phyloP scores from a whole-genome alignment of 257 asterid species.

The Scutellaria galericulata region DNA sequence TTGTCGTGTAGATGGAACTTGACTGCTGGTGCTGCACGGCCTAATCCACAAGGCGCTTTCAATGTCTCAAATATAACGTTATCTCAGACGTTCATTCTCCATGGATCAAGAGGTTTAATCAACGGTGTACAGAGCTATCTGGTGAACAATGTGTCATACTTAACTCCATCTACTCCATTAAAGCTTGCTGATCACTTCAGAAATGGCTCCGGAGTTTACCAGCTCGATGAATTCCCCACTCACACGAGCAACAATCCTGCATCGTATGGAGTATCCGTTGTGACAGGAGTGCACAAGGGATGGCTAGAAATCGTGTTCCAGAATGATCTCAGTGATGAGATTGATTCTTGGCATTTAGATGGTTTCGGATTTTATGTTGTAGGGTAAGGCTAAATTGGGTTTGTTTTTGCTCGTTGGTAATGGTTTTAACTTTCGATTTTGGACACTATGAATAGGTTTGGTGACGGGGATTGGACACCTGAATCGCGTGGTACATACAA shows the following conservation, averaged over 20 bases:
- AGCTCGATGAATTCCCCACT: conserved; percentile 43
- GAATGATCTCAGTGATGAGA: conserved; percentile 45
- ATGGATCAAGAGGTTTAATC: conserved; percentile 46
- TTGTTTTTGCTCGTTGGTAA: not conserved
- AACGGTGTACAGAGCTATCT: conserved; percentile 42
- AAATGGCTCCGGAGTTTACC: conserved; percentile 55
- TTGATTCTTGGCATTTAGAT: conserved; percentile 68
- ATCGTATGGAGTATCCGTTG: conserved; percentile 48
- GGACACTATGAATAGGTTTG: conserved; percentile 39
- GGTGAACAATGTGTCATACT: conserved; percentile 53
- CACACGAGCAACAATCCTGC: conserved; percentile 33
- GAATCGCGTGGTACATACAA: conserved; percentile 44
- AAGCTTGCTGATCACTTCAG: conserved; percentile 57
- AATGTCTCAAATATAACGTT: conserved; percentile 47
- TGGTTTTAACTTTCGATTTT: not conserved
- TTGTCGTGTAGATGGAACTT: conserved; percentile 51
- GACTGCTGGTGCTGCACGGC: conserved; percentile 61
- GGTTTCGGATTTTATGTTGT: conserved; percentile 62
- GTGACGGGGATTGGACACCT: conserved; percentile 54
- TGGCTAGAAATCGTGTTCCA: conserved; percentile 58
- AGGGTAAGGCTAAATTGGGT: conserved; percentile 41
- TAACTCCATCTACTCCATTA: conserved; percentile 53
- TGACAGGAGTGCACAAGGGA: conserved; percentile 53
- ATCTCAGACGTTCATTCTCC: conserved; percentile 54
- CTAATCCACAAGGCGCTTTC: conserved; percentile 68